These are phyloP conservation scores for Closterium sp. DNA, from an alignment of 139 green algal species.

Conservation along the genomic window DNA sequence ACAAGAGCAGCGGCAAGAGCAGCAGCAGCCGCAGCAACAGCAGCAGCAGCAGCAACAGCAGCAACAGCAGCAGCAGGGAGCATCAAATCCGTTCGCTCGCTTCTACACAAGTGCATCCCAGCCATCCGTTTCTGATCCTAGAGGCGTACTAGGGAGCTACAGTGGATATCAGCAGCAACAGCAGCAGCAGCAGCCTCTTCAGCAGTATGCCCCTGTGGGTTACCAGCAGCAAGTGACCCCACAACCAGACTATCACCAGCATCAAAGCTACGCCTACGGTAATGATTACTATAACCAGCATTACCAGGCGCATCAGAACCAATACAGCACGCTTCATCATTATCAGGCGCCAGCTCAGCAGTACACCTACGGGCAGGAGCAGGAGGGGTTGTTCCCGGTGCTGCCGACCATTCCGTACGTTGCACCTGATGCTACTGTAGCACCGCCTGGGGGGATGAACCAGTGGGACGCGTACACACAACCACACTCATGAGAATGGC, in stretches of 20 bases:
- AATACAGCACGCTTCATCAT: neutral
- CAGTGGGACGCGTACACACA: neutral
- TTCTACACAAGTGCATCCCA: neutral
- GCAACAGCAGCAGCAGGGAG: neutral
- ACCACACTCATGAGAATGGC: neutral
- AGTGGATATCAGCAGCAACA: neutral
- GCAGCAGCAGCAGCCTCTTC: neutral
- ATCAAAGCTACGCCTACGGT: neutral
- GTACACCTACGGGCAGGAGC: neutral
- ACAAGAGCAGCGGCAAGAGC: neutral
- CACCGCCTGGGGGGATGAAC: neutral
- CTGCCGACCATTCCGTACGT: neutral
- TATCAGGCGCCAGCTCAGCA: neutral
- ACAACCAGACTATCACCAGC: neutral
- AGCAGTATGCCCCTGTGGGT: neutral
- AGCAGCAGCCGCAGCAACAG: neutral
- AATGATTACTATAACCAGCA: neutral
- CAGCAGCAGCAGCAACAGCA: too few relatives aligned
- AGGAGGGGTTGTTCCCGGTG: neutral
- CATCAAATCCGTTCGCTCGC: neutral
- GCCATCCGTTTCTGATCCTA: neutral
- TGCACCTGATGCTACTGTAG: neutral
- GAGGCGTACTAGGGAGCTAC: neutral
- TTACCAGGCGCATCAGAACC: neutral
- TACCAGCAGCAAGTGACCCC: neutral